Base-by-base conservation (phyloP, 2,329 filamentous ascomycete genomes). In the Arthroderma sp. region DNA sequence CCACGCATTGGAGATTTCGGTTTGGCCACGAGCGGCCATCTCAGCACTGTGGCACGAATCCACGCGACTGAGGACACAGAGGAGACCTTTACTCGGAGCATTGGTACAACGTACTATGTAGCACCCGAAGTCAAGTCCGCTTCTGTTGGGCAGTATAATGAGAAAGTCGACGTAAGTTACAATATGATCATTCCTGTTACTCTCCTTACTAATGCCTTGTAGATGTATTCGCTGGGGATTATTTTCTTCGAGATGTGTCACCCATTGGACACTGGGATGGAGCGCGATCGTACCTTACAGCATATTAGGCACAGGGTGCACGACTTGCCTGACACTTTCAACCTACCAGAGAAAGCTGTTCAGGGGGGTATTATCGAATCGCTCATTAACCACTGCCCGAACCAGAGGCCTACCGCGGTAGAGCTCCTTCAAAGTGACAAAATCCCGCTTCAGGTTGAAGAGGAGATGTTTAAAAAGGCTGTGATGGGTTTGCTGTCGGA, bases 191-290 rank as follows among this genome's bases (percentile, higher is more conserved):
- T 31, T 36, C 10, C 29, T 3, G 15, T 27, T 22, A n/a, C 39
- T 46, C 4, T 45, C 4, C 36, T 48, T 57, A 47, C 33, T 39
- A 37, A 40, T 44, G 34, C 15, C 34, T 32, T 31, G 0, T 45
- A 80, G 74, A 96, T 98, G 89, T 98, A 91, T 60, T 95, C 89
- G 0, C 72, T 98, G 36, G 91, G 91, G 0, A 84, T 98, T 51
- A 96, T 98, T 46, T 94, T 98, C 66, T 96, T 95, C 54, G 91
- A 98, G 64, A 98, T 98, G 91, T 93, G 84, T 57, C 71, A 77
- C 52, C 66, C 73, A 3, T 63, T 82, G 38, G 67, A 68, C 11
- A 82, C 78, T 1, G 70, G 67, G 2, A 81, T 80, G 74, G 79
- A 82, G 56, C 69, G 78, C 36, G 73, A 75, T 49, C 66, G 72